Conservation (phyloP, 129 eudicot species). For the Tagetes erecta region DNA sequence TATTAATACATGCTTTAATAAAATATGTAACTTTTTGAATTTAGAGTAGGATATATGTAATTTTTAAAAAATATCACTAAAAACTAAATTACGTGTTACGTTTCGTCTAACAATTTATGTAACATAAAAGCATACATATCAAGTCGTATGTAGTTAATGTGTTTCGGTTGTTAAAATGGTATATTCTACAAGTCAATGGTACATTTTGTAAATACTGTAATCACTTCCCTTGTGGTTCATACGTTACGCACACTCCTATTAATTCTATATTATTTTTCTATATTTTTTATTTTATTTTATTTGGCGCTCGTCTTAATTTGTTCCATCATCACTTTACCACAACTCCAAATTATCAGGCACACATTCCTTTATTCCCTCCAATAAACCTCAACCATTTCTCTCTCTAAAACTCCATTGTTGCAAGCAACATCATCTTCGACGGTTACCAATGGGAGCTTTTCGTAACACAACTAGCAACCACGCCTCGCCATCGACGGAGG, state of each 20-base stretch:
- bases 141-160: neutral
- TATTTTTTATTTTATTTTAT: constrained; percentile 13
- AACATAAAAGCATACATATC: neutral
- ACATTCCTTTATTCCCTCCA: constrained; percentile 28
- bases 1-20: too few species aligned
- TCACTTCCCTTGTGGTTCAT: constrained; percentile 16
- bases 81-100: too few species aligned
- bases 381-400: constrained; percentile 15
- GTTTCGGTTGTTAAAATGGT: neutral
- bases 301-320: constrained; percentile 33
- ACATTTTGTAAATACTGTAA: constrained; percentile 14
- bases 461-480: constrained; percentile 25
- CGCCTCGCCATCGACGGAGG: constrained; percentile 37
- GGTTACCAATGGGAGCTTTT: constrained; percentile 47
- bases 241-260: constrained; percentile 8
- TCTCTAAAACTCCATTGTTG: constrained; percentile 9
- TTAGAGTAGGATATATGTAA: too few species aligned
- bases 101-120: too few species aligned
- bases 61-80: too few species aligned
- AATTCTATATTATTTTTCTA: neutral
- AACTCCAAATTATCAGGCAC: constrained; percentile 28
- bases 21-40: too few species aligned
- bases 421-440: constrained; percentile 17
- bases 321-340: constrained; percentile 45
- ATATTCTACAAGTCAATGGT: neutral